These are phyloP conservation scores for Neurospora terricola DNA, from an alignment of 495 filamentous ascomycete genomes.

Conservation along the genomic window DNA sequence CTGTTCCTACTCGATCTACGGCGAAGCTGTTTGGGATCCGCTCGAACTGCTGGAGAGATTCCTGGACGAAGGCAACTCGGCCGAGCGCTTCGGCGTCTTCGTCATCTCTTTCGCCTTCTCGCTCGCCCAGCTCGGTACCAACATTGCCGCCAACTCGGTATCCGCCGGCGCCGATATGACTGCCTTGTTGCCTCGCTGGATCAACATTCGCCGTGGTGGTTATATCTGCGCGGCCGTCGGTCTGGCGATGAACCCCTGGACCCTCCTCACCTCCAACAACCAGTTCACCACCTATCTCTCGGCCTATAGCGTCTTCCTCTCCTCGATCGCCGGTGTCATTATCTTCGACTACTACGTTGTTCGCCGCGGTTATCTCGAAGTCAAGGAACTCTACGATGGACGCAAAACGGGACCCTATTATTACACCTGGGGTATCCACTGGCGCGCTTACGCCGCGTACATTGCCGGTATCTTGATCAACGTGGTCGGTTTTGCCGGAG, in stretches of 20 bases:
- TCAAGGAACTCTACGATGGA: constrained; percentile 71
- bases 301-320: constrained; percentile 92
- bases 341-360: constrained; percentile 86
- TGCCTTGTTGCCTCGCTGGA: constrained; percentile 72
- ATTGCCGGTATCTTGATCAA: constrained; percentile 83
- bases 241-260: constrained; percentile 85
- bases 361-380: constrained; percentile 69
- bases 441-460: constrained; percentile 77
- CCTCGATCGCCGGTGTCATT: constrained; percentile 85
- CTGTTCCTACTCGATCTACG: constrained; percentile 68
- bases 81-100: constrained; percentile 80
- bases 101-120: constrained; percentile 74
- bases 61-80: constrained; percentile 61
- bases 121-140: constrained; percentile 83
- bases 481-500: constrained; percentile 83
- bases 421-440: constrained; percentile 64
- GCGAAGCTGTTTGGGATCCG: constrained; percentile 77
- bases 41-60: constrained; percentile 66
- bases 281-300: constrained; percentile 92
- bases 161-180: constrained; percentile 89
- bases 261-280: constrained; percentile 65
- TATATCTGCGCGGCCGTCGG: constrained; percentile 81
- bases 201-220: constrained; percentile 84
- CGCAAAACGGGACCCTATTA: constrained; percentile 59
- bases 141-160: constrained; percentile 87